phyloP scores from a whole-genome alignment of 1,284 basidiomycete genomes.

The Clitocybe nebularis region DNA sequence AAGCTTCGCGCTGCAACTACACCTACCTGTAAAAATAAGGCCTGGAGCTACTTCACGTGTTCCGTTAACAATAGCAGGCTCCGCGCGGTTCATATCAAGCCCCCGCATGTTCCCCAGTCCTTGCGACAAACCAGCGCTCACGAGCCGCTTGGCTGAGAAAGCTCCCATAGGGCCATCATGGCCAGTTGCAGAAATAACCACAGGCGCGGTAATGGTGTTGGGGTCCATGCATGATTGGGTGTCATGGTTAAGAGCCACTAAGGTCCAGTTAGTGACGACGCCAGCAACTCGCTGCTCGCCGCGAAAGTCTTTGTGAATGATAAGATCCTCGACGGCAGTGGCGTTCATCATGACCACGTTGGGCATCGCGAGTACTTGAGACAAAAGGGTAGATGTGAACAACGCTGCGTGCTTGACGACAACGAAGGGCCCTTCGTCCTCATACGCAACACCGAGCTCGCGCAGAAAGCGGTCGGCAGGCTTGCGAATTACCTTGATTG shows the following conservation, averaged over 20 bases:
- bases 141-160: constrained; percentile 80
- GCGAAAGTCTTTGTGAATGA: constrained; percentile 59
- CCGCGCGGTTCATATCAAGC: constrained; percentile 75
- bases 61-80: constrained; percentile 73
- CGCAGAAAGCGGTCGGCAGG: constrained; percentile 74
- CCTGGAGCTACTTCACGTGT: constrained; percentile 82
- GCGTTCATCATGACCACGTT: constrained; percentile 79
- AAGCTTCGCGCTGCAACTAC: background rate
- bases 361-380: constrained; percentile 68
- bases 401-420: constrained; percentile 81
- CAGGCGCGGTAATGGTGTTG: constrained; percentile 76
- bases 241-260: constrained; percentile 79
- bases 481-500: constrained; percentile 67
- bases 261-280: constrained; percentile 84
- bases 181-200: constrained; percentile 68
- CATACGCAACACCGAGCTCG: constrained; percentile 74
- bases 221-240: constrained; percentile 87
- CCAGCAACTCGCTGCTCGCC: constrained; percentile 72
- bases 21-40: constrained; percentile 68
- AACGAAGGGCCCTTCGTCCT: constrained; percentile 79
- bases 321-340: constrained; percentile 75
- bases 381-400: constrained; percentile 79
- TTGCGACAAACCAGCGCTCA: constrained; percentile 71
- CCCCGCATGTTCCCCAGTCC: constrained; percentile 82
- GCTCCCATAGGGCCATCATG: constrained; percentile 87